Conservation (phyloP, 768 basidiomycete genomes). For the Psilocybe azurescens region DNA sequence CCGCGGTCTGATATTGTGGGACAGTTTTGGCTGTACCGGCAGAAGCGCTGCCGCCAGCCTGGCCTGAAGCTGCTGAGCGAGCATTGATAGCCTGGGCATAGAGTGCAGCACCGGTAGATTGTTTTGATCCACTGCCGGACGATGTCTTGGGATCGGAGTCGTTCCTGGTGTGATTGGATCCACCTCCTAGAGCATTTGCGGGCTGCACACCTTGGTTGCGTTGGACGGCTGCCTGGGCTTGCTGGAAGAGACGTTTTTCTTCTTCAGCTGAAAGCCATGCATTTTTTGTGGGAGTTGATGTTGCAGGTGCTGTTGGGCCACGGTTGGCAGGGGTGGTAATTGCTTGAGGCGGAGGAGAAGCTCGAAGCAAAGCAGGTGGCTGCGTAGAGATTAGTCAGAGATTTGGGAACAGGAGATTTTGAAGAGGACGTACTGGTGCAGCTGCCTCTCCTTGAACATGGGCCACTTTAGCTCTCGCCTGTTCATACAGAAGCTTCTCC, state of each 20-base stretch:
- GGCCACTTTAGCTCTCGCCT: slow-evolving; percentile 65
- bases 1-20: slow-evolving; percentile 65
- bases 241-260: slow-evolving; percentile 73
- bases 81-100: slow-evolving; percentile 39
- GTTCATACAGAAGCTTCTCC: slow-evolving; percentile 74
- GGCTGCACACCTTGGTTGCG: slow-evolving; percentile 53
- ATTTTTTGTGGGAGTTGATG: slow-evolving; percentile 20
- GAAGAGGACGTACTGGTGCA: slow-evolving; percentile 35
- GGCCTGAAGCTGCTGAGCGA: slow-evolving; percentile 18
- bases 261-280: slow-evolving; percentile 74
- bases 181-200: slow-evolving; percentile 24
- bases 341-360: slow-evolving; percentile 25
- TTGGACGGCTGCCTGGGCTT: slow-evolving; percentile 70
- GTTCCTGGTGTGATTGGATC: slow-evolving; percentile 27
- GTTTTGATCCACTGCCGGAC: slow-evolving; percentile 27
- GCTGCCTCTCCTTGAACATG: slow-evolving; percentile 52
- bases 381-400: slow-evolving; percentile 10
- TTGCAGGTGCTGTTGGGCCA: slow-evolving; percentile 15
- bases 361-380: slow-evolving; percentile 25
- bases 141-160: slow-evolving; percentile 24
- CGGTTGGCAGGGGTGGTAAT: slow-evolving; percentile 25
- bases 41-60: slow-evolving; percentile 24
- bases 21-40: slow-evolving; percentile 25
- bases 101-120: slow-evolving; percentile 25
- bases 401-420: too few relatives aligned